These are phyloP conservation scores for Pestalotiopsis sp. DNA, from an alignment of 2,329 filamentous ascomycete genomes.

Conservation along the genomic window DNA sequence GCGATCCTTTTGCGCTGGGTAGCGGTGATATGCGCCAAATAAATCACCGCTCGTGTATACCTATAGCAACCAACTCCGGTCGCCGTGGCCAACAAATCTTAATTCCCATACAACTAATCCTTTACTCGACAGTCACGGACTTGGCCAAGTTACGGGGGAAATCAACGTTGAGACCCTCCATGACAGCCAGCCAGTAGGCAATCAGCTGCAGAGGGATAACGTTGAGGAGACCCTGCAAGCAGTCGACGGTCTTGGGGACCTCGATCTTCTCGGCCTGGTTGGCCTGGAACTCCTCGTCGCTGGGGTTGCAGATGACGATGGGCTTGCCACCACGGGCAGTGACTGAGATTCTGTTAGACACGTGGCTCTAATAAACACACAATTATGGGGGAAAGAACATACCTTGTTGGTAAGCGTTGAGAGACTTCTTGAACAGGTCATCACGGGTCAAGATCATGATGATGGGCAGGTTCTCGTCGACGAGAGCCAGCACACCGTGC, in stretches of 20 bases:
- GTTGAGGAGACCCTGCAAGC: conserved; percentile 94
- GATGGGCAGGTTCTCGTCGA: conserved; percentile 97
- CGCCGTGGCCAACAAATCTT: not conserved
- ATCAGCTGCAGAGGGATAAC: conserved; percentile 97
- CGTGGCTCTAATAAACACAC: not conserved
- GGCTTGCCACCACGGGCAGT: conserved; percentile 94
- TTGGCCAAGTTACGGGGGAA: conserved; percentile 99
- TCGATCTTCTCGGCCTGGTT: conserved; percentile 96
- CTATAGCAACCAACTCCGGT: conserved; percentile 12
- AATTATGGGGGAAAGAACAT: conserved; percentile 33
- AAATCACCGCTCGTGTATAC: not conserved
- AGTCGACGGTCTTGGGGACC: conserved; percentile 93
- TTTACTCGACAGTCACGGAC: conserved; percentile 97
- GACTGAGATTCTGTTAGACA: conserved; percentile 56
- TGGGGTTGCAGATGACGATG: conserved; percentile 96
- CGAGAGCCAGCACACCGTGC: conserved; percentile 95
- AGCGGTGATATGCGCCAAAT: not conserved
- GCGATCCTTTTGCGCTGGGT: not conserved
- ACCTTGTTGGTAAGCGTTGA: conserved; percentile 99
- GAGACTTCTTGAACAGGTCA: conserved; percentile 95
- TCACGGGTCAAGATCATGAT: conserved; percentile 99
- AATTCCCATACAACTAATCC: conserved; percentile 14
- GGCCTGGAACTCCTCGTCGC: conserved; percentile 84
- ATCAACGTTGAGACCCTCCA: conserved; percentile 94
- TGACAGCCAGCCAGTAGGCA: conserved; percentile 97